A percentile compares a stretch with the other conserved stretches of the same genome.
Conservation (phyloP, 164 flowering plant species). For the Annona squamosa region DNA sequence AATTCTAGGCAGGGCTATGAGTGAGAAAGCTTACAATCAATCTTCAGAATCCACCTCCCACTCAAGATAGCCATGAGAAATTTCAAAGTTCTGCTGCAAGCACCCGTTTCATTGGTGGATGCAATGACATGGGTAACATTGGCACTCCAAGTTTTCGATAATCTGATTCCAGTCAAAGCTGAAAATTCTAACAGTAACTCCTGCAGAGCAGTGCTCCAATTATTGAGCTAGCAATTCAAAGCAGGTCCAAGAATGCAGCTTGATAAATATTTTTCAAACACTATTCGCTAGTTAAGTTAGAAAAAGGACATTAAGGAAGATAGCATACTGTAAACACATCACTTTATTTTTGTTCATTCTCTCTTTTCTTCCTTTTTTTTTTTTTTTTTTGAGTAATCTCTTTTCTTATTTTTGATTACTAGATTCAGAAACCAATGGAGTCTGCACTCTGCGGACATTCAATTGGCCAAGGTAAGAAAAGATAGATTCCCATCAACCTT, state of each 20-base stretch:
- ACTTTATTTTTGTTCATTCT: no score
- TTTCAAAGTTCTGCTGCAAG: conserved; percentile 51
- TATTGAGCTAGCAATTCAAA: neutral
- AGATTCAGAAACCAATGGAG: no score
- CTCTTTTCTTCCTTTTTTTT: no score
- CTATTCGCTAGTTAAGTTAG: neutral
- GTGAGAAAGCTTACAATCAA: conserved; percentile 43
- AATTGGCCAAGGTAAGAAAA: no score
- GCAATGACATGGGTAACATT: conserved; percentile 66
- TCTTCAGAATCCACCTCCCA: conserved; percentile 55
- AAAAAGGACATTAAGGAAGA: no score
- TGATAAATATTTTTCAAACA: neutral
- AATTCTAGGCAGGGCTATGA: neutral
- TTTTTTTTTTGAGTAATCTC: no score
- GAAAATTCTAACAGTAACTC: conserved; percentile 39
- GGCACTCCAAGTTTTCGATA: conserved; percentile 42
- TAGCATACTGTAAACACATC: no score
- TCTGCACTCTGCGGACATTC: no score
- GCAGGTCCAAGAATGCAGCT: neutral
- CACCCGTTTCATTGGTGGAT: conserved; percentile 47
- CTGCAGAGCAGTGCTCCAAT: conserved; percentile 24
- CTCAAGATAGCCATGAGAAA: conserved; percentile 58
- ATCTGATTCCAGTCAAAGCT: conserved; percentile 34
- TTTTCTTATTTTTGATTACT: no score
- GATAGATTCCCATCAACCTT: no score